Base-by-base conservation (phyloP, 768 basidiomycete species). In the Amanita exitialis region DNA sequence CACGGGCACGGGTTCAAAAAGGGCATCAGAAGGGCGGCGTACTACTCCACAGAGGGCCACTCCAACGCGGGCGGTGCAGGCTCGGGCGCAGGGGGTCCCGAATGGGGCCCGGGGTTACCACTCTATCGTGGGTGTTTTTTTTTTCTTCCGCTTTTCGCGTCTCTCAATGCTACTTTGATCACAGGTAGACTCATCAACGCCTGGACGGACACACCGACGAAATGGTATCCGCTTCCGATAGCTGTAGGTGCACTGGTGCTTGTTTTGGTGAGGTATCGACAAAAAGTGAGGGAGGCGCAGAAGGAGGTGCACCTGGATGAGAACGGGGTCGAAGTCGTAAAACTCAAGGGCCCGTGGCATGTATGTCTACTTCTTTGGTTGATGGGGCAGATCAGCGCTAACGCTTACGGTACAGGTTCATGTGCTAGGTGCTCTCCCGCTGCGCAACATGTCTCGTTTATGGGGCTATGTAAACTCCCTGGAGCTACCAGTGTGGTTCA, bases 401-500 rank as follows among this genome's bases (percentile, higher is more conserved):
- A n/a, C 16, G 28, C 32, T 12, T 28, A 12, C 15, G 51, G 6
- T 41, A 6, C 54, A 90, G 92, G 91, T 98, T n/a, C 89, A 95
- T 67, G 93, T 98, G 43, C 74, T 98, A 46, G 95, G 94, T 47
- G 94, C 94, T 8, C 78, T 99, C 1, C 96, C 96, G 0, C 77
- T 98, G 5, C 82, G 94, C 37, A 92, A 92, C 54, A 81, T 97
- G 62, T 98, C 95, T n/a, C 85, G 94, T 1, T 67, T 98, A 4
- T 98, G 95, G 93, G 96, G 96, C 5, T 94, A 93, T 66, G 60
- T 98, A 54, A 99, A 97, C 70, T 88, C 87, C 1, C 75, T 94
- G 55, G 86, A 92, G 58, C 79, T 99, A 4, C 96, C 96, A 27
- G 74, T 94, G 54, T 99, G 93, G 94, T 77, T 92, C 67, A 77